Evolutionary conservation across 2,329 filamentous ascomycete species (phyloP).

Genomic region (Exophiala viscosa): DNA sequence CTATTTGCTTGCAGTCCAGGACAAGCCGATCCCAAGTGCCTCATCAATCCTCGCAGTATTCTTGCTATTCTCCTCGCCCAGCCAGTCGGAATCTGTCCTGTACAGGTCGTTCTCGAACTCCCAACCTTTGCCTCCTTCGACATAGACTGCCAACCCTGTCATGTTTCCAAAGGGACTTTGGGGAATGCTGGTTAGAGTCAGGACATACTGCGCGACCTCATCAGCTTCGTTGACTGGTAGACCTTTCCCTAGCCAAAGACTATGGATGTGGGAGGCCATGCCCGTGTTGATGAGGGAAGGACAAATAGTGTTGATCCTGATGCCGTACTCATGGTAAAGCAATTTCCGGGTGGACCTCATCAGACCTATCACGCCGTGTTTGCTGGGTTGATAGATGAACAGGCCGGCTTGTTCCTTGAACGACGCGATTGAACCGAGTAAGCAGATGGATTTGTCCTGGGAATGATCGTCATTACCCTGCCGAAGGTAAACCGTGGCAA

Average conservation of each 20-base stretch:
- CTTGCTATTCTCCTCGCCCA: slow-evolving; percentile 35
- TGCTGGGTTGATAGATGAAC: slow-evolving; percentile 45
- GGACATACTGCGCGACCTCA: slow-evolving; percentile 34
- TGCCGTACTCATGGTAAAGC: slow-evolving; percentile 28
- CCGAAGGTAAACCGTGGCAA: slow-evolving; percentile 48
- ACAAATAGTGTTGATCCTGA: slow-evolving; percentile 43
- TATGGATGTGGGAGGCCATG: slow-evolving; percentile 35
- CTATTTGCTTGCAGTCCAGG: background rate
- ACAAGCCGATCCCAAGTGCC: background rate
- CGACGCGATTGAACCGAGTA: slow-evolving; percentile 46
- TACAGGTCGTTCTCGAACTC: slow-evolving; percentile 42
- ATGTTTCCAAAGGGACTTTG: slow-evolving; percentile 19
- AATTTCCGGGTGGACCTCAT: slow-evolving; percentile 43
- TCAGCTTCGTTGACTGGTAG: slow-evolving; percentile 38
- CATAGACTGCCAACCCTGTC: slow-evolving; percentile 40
- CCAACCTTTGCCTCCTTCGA: slow-evolving; percentile 43
- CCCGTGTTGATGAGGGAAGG: slow-evolving; percentile 43
- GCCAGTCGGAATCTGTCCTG: slow-evolving; percentile 39
- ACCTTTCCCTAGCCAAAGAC: slow-evolving; percentile 35
- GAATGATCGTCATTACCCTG: slow-evolving; percentile 33
- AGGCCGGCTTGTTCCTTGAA: slow-evolving; percentile 48
- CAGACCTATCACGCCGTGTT: slow-evolving; percentile 49
- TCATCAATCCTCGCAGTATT: background rate
- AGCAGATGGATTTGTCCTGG: slow-evolving; percentile 39
- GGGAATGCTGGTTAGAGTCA: background rate